Conservation (phyloP, 1,139 yeast species). For the Protomyces pachydermus region DNA sequence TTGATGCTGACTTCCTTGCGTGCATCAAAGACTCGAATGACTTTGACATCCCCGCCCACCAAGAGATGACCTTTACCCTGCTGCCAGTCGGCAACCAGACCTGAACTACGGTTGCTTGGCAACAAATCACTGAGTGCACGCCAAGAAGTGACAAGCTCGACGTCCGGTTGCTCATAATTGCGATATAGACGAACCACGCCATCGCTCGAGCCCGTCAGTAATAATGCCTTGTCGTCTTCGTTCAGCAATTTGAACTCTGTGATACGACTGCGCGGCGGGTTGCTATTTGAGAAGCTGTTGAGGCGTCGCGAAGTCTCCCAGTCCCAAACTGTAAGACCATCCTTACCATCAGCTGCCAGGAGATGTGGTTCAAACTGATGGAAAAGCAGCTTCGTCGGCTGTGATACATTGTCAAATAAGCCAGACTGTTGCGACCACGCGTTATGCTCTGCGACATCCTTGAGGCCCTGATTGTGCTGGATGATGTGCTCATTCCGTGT, state of each 20-base stretch:
- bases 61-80: constrained; percentile 87
- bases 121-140: constrained; percentile 83
- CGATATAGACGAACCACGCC: constrained; percentile 85
- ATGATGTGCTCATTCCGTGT: constrained; percentile 82
- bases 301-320: constrained; percentile 62
- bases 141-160: constrained; percentile 80
- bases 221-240: constrained; percentile 83
- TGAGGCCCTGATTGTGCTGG: constrained; percentile 84
- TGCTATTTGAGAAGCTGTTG: constrained; percentile 72
- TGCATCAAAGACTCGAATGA: constrained; percentile 93
- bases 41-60: constrained; percentile 92
- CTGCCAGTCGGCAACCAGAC: constrained; percentile 91
- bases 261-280: constrained; percentile 80
- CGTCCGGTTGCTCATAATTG: constrained; percentile 57
- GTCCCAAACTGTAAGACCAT: constrained; percentile 81
- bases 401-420: constrained; percentile 65
- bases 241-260: constrained; percentile 82
- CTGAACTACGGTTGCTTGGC: constrained; percentile 74
- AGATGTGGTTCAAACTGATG: constrained; percentile 86
- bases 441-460: constrained; percentile 74
- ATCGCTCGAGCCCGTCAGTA: constrained; percentile 86
- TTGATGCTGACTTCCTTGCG: constrained; percentile 81
- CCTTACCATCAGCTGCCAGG: constrained; percentile 78
- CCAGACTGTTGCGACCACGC: constrained; percentile 72
- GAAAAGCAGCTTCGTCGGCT: constrained; percentile 71